Evolutionary conservation across 2,329 filamentous ascomycete species (phyloP).

Genomic region (Alternaria tenuissima): DNA sequence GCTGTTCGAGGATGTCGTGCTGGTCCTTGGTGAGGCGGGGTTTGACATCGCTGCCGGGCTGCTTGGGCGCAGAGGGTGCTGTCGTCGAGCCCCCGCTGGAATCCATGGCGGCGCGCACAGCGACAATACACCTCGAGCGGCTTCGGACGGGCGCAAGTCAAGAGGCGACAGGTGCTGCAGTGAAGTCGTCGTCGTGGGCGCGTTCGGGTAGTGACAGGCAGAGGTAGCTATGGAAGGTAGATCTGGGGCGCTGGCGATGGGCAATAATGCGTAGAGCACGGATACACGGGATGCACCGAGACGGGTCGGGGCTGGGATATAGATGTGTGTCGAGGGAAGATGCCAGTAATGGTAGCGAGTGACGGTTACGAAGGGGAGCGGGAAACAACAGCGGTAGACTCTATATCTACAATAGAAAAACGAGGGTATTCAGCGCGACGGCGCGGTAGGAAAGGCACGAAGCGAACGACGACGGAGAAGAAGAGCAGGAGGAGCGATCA

Average conservation of each 20-base stretch:
- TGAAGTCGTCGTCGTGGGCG: constrained; percentile 4
- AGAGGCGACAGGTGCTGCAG: constrained; percentile 1
- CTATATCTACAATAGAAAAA: constrained; percentile 14
- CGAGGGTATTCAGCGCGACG: constrained; percentile 17
- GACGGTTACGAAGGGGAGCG: constrained; percentile 8
- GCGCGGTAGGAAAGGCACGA: constrained; percentile 18
- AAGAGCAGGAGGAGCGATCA: constrained; percentile 13
- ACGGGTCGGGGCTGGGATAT: constrained; percentile 9
- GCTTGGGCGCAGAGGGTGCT: constrained; percentile 30
- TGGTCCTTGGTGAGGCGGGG: constrained; percentile 62
- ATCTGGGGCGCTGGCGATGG: constrained; percentile 12
- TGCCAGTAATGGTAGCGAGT: constrained; percentile 20
- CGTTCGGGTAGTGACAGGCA: constrained; percentile 14
- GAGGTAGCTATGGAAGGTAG: constrained; percentile 2
- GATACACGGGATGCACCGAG: constrained; percentile 25
- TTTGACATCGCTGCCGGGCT: constrained; percentile 56
- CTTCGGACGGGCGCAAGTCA: constrained; percentile 14
- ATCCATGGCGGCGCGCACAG: constrained; percentile 42
- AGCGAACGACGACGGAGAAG: constrained; percentile 19
- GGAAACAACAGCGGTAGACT: constrained; percentile 1
- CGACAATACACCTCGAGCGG: constrained; percentile 20
- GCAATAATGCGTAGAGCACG: constrained; percentile 24
- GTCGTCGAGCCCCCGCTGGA: constrained; percentile 34
- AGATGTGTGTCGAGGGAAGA: constrained; percentile 1
- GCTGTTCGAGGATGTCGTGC: constrained; percentile 60